Evolutionary conservation across 306 rosid genomes (phyloP), one percentile per base, ranked within the genome.

Genomic region (Abrus precatorius): DNA sequence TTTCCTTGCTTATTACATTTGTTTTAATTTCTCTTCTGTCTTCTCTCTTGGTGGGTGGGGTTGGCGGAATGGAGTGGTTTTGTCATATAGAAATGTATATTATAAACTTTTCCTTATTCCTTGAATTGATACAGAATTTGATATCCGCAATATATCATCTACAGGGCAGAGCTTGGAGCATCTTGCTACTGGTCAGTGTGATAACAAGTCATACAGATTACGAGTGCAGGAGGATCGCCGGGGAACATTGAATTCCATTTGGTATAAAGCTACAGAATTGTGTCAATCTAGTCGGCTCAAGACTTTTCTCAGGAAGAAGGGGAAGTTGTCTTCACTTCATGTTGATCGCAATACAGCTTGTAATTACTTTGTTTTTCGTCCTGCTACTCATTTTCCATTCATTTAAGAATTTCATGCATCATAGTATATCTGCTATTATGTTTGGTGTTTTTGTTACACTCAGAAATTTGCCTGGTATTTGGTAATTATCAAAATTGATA

Each of bases 271-370:
- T 48, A 85, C 89, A n/a, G 86, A 74, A 74, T 77, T 84, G 80
- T 94, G 93, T 76, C 90, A 87, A 79, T 85, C 94, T 78, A 79
- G 62, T 74, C 87, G 86, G 33, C 86, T 92, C 72, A 90, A 82
- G 89, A 86, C 69, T n/a, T 89, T 94, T 85, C 93, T 94, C 60
- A 85, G 83, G 79, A 89, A 89, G 83, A 91, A 79, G 75, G 98
- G 98, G 84, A 94, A 85, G 82, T 74, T 92, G 80, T 80, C 95
- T 52, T 86, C 92, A 29, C 89, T 94, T 36, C 76, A 66, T 45
- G 90, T 92, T 62, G 84, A 85, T 72, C 87, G 74, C 55, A 91
- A 90, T 85, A 83, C 67, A 52, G 28, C 60, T 57, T 75, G 53
- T 47, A 83, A 64, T 66, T 76, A 59, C 40, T 76, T 52, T 8